These are phyloP conservation scores for Debaryomyces fabryi DNA, from an alignment of 1,139 yeast genomes.

Conservation along the genomic window DNA sequence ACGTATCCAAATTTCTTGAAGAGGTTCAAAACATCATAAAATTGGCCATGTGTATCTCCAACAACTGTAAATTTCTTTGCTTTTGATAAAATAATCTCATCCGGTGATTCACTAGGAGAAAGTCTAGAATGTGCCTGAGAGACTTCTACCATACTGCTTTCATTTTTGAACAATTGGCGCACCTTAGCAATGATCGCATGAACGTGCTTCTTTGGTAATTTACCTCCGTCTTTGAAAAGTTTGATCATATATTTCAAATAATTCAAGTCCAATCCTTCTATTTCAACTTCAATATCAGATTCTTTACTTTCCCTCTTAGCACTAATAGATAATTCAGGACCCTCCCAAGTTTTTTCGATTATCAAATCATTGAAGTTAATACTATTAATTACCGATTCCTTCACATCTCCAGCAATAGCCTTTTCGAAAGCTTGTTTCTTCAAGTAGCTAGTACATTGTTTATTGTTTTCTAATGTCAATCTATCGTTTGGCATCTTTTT, in stretches of 20 bases:
- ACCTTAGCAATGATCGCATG: conserved; percentile 81
- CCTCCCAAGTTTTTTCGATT: conserved; percentile 64
- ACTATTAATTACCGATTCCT: conserved; percentile 37
- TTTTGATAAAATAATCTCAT: conserved; percentile 24
- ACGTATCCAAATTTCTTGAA: conserved; percentile 73
- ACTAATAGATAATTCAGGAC: conserved; percentile 56
- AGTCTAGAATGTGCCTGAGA: conserved; percentile 41
- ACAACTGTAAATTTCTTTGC: conserved; percentile 72
- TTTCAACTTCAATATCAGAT: conserved; percentile 25
- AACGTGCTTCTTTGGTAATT: conserved; percentile 77
- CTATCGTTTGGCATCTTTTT: conserved; percentile 68
- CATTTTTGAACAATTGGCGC: conserved; percentile 62
- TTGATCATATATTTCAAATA: conserved; percentile 70
- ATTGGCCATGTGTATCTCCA: conserved; percentile 99
- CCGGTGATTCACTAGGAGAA: conserved; percentile 13
- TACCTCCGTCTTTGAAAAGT: conserved; percentile 71
- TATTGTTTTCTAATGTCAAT: conserved; percentile 64
- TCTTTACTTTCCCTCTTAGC: conserved; percentile 23
- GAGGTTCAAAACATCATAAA: conserved; percentile 81
- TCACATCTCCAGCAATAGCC: conserved; percentile 77
- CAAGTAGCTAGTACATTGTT: conserved; percentile 66
- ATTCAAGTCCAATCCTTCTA: conserved; percentile 41
- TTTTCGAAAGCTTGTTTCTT: conserved; percentile 80
- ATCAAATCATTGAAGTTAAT: conserved; percentile 54
- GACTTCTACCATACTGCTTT: conserved; percentile 78